Conservation (phyloP, 352 stramenopile species). For the Pythium vanterpoolii region DNA sequence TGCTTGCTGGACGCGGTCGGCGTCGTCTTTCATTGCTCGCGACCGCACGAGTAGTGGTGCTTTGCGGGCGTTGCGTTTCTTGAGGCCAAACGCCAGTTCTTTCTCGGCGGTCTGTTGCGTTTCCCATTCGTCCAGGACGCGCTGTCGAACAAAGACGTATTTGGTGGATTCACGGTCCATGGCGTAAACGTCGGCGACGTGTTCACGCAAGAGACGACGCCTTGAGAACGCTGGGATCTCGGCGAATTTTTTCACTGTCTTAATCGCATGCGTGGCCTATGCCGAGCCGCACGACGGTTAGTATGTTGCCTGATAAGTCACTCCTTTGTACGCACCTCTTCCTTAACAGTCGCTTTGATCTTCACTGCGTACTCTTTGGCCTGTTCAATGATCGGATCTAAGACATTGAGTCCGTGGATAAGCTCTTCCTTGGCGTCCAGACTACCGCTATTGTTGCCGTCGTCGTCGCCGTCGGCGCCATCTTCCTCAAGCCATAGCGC, state of each 20-base stretch:
- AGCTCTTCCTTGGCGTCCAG: constrained; percentile 63
- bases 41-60: constrained; percentile 48
- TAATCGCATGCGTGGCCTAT: constrained; percentile 40
- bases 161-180: constrained; percentile 65
- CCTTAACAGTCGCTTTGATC: constrained; percentile 34
- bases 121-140: constrained; percentile 38
- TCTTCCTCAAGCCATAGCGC: constrained; percentile 74
- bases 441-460: constrained; percentile 30
- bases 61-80: constrained; percentile 55
- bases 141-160: constrained; percentile 44
- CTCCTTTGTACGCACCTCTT: constrained; percentile 18
- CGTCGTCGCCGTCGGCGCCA: constrained; percentile 40
- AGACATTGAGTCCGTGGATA: constrained; percentile 45
- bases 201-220: constrained; percentile 52
- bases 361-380: constrained; percentile 39
- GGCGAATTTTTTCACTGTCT: constrained; percentile 42
- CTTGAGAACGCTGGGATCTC: constrained; percentile 56
- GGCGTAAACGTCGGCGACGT: constrained; percentile 50
- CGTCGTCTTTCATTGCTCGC: constrained; percentile 49
- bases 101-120: constrained; percentile 31
- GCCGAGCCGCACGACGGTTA: background rate
- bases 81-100: constrained; percentile 48
- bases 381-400: constrained; percentile 41
- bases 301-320: background rate
- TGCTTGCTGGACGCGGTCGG: constrained; percentile 33